Evolutionary conservation across 495 filamentous ascomycete genomes (phyloP).

Genomic region (Aspergillus bridgeri): DNA sequence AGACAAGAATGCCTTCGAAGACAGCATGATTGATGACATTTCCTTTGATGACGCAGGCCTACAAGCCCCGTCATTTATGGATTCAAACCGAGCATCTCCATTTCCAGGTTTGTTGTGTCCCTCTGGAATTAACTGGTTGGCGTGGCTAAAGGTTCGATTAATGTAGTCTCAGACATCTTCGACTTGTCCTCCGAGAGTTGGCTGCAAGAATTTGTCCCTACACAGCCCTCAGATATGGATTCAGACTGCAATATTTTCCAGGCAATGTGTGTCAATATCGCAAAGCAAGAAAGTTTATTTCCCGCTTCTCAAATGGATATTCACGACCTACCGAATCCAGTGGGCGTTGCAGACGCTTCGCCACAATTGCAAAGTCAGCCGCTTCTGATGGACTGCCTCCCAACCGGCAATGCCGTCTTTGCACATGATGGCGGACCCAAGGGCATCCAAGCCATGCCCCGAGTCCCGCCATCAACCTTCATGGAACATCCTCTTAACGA

Average conservation of each 20-base stretch:
- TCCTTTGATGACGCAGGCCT: constrained; percentile 7
- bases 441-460: background rate
- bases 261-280: background rate
- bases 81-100: constrained; percentile 5
- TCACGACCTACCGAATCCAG: background rate
- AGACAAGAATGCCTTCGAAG: constrained; percentile 6
- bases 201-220: constrained; percentile 30
- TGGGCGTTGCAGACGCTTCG: constrained; percentile 1
- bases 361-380: constrained; percentile 6
- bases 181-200: constrained; percentile 29
- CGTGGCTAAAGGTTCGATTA: background rate
- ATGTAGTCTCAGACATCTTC: constrained; percentile 18
- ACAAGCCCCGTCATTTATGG: constrained; percentile 13
- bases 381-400: constrained; percentile 3
- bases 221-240: constrained; percentile 13
- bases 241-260: background rate
- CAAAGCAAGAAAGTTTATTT: background rate
- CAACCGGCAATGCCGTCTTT: constrained; percentile 1
- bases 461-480: background rate
- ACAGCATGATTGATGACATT: constrained; percentile 6
- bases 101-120: constrained; percentile 9
- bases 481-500: constrained; percentile 9
- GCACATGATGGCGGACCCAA: background rate
- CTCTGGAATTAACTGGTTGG: background rate
- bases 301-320: background rate